Evolutionary conservation across 495 filamentous ascomycete species (phyloP), one percentile per base, ranked within the genome.

Genomic region (Usnea hakonensis): DNA sequence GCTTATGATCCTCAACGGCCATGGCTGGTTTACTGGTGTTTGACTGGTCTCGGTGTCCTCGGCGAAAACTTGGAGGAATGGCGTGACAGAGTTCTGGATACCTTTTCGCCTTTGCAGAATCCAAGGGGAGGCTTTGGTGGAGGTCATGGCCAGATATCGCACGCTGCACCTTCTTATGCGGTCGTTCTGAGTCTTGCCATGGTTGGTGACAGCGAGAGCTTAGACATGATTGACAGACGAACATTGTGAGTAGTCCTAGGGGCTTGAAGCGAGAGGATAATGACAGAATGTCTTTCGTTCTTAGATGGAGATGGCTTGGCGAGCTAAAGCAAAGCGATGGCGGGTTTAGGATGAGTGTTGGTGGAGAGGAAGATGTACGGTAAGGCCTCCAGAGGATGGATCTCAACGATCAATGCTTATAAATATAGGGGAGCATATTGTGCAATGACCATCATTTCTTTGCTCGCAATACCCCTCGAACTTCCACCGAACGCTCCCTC

Each of bases 11-110:
- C 94, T 19, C 88, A 85, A 67, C 79, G 94, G 53, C 90, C 94
- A 2, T 98, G 94, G 94, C 81, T 96, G 67, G 75, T 94, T 64
- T 97, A 97, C 74, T 98, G 94, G 94, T 86, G 82, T 46, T 74
- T 97, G 36, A 81, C 83, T 13, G 90, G 82, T 0, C 78, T 97
- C 30, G 75, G 79, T 41, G 73, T 90, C 26, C 77, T 97, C 41
- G 90, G 90, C 26, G 83, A 88, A 66, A 90, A 96, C 70, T 77
- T 93, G 21, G 82, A 79, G 37, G 68, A 73, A 62, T 92, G 90
- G 68, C 81, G 85, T 43, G 76, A 88, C 55, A 86, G 85, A 30
- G 76, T 95, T 10, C 78, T 87, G 21, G 74, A 82, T 46, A 94
- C 91, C 1, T 83, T 94, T 26, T 77, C 78, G 35, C 80, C 89